These are phyloP conservation scores for Lactarius deliciosus DNA, from an alignment of 768 basidiomycete genomes.

Conservation along the genomic window DNA sequence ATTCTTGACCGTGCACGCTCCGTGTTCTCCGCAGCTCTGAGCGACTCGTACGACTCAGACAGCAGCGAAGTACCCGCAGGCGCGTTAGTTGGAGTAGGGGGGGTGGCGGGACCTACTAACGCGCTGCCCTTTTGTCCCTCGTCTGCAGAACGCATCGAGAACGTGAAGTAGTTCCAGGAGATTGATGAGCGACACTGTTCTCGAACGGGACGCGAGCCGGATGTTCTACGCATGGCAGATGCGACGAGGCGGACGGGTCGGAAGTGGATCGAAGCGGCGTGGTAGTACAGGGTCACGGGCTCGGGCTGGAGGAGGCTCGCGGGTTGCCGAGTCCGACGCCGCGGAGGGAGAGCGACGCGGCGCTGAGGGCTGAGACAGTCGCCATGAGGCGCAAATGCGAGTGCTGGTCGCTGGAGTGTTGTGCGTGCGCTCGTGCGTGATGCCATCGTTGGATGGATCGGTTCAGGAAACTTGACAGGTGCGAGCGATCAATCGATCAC, in stretches of 20 bases:
- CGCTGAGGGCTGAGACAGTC: conserved; percentile 5
- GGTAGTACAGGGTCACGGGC: conserved; percentile 34
- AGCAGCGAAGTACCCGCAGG: conserved; percentile 52
- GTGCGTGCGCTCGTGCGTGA: neutral
- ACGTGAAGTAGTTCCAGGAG: conserved; percentile 90
- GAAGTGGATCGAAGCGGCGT: neutral
- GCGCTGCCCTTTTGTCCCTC: conserved; percentile 4
- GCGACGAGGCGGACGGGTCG: conserved; percentile 34
- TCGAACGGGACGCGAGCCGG: conserved; percentile 88
- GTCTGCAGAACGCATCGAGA: conserved; percentile 19
- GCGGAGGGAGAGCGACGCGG: conserved; percentile 25
- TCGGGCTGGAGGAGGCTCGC: conserved; percentile 31
- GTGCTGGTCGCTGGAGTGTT: neutral
- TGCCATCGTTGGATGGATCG: neutral
- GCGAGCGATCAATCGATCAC: neutral
- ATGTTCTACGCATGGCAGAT: conserved; percentile 80
- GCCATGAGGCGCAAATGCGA: neutral
- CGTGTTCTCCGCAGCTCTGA: no score
- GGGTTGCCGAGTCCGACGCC: conserved; percentile 26
- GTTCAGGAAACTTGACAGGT: neutral
- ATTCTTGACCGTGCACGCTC: conserved; percentile 19
- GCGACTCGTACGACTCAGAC: conserved; percentile 56
- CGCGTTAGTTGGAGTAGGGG: neutral
- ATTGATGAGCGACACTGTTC: conserved; percentile 91
- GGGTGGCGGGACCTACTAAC: conserved; percentile 4